Evolutionary conservation across 169 alveolate species (phyloP).

Genomic region (Cystoisospora suis): DNA sequence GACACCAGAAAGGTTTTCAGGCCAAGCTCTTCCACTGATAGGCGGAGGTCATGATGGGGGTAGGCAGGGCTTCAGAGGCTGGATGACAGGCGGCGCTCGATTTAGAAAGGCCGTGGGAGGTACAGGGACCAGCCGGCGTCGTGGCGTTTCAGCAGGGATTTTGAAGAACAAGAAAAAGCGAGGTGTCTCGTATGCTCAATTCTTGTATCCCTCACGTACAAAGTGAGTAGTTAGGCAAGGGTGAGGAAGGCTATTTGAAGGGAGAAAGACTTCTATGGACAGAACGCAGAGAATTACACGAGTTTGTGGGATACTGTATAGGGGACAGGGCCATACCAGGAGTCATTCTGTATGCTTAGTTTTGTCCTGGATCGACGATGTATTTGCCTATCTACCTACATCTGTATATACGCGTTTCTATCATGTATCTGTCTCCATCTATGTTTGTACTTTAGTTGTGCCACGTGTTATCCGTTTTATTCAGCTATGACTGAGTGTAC

Average conservation of each 20-base stretch:
- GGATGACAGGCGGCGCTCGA: not conserved
- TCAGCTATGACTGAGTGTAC: no score
- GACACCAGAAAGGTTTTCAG: not conserved
- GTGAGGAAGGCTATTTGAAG: not conserved
- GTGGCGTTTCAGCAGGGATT: not conserved
- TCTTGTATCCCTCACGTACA: not conserved
- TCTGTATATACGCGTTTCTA: not conserved
- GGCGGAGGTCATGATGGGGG: not conserved
- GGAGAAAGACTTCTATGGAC: not conserved
- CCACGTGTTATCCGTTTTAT: no score
- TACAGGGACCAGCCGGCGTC: not conserved
- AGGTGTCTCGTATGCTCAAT: constrained; percentile 35
- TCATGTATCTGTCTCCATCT: not conserved
- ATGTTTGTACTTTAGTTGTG: not conserved
- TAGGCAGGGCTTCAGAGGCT: no score
- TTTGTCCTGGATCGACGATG: no score
- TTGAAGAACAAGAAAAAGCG: not conserved
- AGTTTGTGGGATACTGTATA: not conserved
- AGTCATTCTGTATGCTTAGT: not conserved
- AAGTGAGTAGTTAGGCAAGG: not conserved
- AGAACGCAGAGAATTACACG: not conserved
- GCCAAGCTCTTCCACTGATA: not conserved
- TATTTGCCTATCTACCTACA: not conserved
- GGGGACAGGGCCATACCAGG: not conserved
- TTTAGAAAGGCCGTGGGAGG: not conserved